Evolutionary conservation across 805 yeast genomes (phyloP).

Genomic region (Teunomyces pallodes): DNA sequence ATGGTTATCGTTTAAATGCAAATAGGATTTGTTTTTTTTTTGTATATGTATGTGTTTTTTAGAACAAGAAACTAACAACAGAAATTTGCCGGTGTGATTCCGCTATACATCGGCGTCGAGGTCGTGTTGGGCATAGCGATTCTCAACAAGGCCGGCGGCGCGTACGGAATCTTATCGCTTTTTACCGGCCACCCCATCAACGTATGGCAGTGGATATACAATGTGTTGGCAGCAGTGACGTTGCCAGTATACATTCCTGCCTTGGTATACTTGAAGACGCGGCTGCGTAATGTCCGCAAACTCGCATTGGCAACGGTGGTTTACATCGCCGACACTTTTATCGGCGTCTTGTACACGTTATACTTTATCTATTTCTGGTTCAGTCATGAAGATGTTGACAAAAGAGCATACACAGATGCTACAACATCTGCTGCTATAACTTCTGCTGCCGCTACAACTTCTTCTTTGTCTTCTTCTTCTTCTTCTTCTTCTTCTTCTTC

Average conservation of each 20-base stretch:
- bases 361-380: slow-evolving; percentile 81
- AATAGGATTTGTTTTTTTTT: background rate
- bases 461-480: slow-evolving; percentile 50
- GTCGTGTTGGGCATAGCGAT: slow-evolving; percentile 70
- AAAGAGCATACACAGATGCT: slow-evolving; percentile 17
- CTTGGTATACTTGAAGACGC: slow-evolving; percentile 36
- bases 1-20: too few species aligned
- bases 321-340: slow-evolving; percentile 64
- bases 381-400: slow-evolving; percentile 37
- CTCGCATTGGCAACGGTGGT: slow-evolving; percentile 62
- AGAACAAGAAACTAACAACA: background rate
- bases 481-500: slow-evolving; percentile 9
- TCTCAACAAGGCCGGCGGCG: slow-evolving; percentile 85
- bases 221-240: slow-evolving; percentile 59
- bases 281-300: slow-evolving; percentile 54
- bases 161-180: slow-evolving; percentile 80
- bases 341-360: slow-evolving; percentile 66
- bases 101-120: slow-evolving; percentile 87
- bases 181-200: slow-evolving; percentile 87
- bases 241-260: slow-evolving; percentile 68
- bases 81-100: slow-evolving; percentile 38
- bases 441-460: slow-evolving; percentile 41
- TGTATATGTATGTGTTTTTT: background rate
- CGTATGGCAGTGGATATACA: slow-evolving; percentile 78
- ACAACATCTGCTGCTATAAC: slow-evolving; percentile 11